A percentile compares a stretch with the other conserved stretches of the same genome.
Evolutionary conservation across 2,329 filamentous ascomycete genomes (phyloP).

Genomic region (Microsporum ferrugineum): DNA sequence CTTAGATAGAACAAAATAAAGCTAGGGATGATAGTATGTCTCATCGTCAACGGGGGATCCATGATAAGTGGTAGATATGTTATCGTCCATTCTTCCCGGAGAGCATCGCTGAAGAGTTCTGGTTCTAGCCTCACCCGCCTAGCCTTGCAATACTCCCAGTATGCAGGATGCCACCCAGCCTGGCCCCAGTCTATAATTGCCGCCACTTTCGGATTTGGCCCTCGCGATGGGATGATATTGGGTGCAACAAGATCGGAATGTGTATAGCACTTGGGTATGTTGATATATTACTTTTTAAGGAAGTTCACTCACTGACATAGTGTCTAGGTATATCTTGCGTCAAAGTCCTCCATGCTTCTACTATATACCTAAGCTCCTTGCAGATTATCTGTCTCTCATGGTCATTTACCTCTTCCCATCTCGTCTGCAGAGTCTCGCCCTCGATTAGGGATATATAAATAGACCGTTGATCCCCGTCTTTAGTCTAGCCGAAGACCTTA

Average conservation of each 20-base stretch:
- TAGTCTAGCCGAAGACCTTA: conserved; percentile 19
- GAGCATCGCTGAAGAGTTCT: conserved; percentile 14
- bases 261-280: neutral
- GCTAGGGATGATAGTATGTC: conserved; percentile 24
- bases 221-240: conserved; percentile 19
- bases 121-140: conserved; percentile 17
- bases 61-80: conserved; percentile 25
- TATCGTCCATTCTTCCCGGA: conserved; percentile 24
- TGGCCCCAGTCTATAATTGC: conserved; percentile 25
- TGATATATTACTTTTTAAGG: neutral
- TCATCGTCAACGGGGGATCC: conserved; percentile 23
- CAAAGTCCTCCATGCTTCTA: conserved; percentile 16
- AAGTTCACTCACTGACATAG: conserved; percentile 18
- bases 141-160: conserved; percentile 27
- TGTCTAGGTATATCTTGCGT: conserved; percentile 5
- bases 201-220: conserved; percentile 17
- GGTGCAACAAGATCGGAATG: conserved; percentile 16
- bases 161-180: conserved; percentile 26
- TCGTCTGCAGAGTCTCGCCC: conserved; percentile 17
- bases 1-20: conserved; percentile 21
- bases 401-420: conserved; percentile 18
- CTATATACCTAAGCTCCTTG: conserved; percentile 21
- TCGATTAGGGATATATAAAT: conserved; percentile 21
- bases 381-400: conserved; percentile 22
- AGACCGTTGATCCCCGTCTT: conserved; percentile 17